phyloP scores from a whole-genome alignment of 2,329 filamentous ascomycete species.

The Colletotrichum sp. region DNA sequence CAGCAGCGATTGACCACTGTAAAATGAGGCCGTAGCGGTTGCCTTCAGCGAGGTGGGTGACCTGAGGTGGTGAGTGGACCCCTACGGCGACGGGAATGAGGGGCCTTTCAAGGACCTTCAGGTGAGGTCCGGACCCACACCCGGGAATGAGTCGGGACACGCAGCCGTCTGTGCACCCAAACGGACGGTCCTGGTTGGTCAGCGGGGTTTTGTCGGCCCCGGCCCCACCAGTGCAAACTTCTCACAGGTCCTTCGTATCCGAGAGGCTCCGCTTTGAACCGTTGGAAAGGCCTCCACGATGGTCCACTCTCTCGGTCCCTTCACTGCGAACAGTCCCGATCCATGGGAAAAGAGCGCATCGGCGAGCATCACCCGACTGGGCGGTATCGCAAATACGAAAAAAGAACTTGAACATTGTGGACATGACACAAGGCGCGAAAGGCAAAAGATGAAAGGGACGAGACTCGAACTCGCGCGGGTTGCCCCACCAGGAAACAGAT shows the following conservation, averaged over 20 bases:
- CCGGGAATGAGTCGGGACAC: slow-evolving; percentile 1
- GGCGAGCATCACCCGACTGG: background rate
- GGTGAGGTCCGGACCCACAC: background rate
- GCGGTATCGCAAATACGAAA: background rate
- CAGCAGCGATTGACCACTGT: background rate
- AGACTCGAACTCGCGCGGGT: slow-evolving; percentile 23
- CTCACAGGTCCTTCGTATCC: slow-evolving; percentile 14
- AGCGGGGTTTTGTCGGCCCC: background rate
- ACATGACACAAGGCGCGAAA: background rate
- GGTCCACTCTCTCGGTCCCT: background rate
- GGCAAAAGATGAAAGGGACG: slow-evolving; percentile 3
- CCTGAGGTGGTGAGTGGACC: background rate
- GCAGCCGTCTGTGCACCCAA: background rate
- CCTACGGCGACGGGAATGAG: background rate
- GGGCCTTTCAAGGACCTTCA: background rate
- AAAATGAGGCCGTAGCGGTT: background rate
- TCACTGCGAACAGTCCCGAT: background rate
- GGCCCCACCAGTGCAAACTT: slow-evolving; percentile 17
- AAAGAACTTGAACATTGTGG: too few species aligned
- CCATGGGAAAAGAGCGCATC: background rate
- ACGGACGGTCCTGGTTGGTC: slow-evolving; percentile 13
- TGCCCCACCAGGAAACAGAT: slow-evolving; percentile 22
- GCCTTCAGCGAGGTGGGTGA: background rate
- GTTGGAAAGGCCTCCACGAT: background rate
- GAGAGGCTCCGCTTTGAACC: background rate